phyloP scores from a whole-genome alignment of 148 eudicot genomes.

The Tetragonia tetragonoides region DNA sequence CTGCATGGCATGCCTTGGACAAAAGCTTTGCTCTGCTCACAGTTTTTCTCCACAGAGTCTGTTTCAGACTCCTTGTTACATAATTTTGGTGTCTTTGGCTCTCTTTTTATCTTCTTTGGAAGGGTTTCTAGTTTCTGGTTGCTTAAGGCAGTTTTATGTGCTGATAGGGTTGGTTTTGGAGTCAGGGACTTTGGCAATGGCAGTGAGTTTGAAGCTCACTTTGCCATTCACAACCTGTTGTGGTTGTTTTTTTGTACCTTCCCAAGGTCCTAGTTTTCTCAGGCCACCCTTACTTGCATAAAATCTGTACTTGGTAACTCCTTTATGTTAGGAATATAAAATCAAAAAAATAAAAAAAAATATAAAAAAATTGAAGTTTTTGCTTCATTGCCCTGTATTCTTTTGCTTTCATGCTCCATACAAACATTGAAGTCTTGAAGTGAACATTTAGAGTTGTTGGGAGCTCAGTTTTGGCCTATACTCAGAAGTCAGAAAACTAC shows the following conservation, averaged over 20 bases:
- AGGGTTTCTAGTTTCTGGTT: slow-evolving; percentile 25
- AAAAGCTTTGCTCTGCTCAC: slow-evolving; percentile 3
- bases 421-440: not conserved
- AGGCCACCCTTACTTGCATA: slow-evolving; percentile 25
- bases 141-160: slow-evolving; percentile 24
- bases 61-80: slow-evolving; percentile 17
- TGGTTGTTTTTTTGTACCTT: slow-evolving; percentile 34
- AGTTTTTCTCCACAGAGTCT: slow-evolving; percentile 24
- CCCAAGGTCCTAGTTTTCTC: slow-evolving; percentile 34
- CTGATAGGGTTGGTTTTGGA: slow-evolving; percentile 23
- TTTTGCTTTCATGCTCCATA: not conserved
- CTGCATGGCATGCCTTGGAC: slow-evolving; percentile 21
- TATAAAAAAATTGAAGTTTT: not conserved
- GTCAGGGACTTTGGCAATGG: slow-evolving; percentile 42
- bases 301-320: slow-evolving; percentile 26
- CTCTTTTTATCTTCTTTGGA: not conserved
- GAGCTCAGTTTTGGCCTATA: no score
- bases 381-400: slow-evolving; percentile 9
- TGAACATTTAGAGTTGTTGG: no score
- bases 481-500: no score
- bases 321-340: not conserved
- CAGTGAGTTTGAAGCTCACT: slow-evolving; percentile 22
- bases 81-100: slow-evolving; percentile 23
- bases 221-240: slow-evolving; percentile 45
- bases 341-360: not conserved